Conservation (phyloP, 2,329 filamentous ascomycete genomes). For the Colletotrichum costaricense region DNA sequence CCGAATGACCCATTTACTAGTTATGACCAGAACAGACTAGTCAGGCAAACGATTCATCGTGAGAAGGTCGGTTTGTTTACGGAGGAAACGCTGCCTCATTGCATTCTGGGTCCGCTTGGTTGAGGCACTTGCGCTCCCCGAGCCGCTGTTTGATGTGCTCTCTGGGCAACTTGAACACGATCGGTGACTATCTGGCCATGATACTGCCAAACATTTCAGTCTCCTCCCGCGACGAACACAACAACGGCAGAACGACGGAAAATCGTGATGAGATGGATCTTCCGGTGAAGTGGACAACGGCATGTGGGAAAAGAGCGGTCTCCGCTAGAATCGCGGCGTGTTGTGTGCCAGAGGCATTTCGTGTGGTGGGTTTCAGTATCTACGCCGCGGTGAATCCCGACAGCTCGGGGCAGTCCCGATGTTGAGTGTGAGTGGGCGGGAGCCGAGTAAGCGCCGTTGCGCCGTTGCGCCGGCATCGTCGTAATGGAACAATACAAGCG, state of each 20-base stretch:
- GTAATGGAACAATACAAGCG: neutral
- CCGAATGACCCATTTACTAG: neutral
- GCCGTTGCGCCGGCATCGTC: neutral
- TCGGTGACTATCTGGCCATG: neutral
- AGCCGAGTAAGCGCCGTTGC: constrained; percentile 14
- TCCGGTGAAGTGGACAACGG: neutral
- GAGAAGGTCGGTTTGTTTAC: neutral
- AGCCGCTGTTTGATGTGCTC: neutral
- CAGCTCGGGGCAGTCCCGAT: constrained; percentile 15
- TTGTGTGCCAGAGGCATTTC: constrained; percentile 30
- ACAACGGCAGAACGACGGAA: neutral
- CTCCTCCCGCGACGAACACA: neutral
- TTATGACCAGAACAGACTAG: neutral
- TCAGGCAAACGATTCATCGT: neutral
- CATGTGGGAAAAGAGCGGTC: constrained; percentile 3
- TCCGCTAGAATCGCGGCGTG: constrained; percentile 17
- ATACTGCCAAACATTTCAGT: neutral
- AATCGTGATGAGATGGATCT: neutral
- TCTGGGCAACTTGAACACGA: neutral
- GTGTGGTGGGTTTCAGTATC: constrained; percentile 27
- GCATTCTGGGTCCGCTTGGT: neutral
- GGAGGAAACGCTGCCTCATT: neutral
- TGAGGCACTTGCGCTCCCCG: constrained; percentile 11
- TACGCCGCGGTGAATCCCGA: constrained; percentile 5
- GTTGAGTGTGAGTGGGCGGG: neutral